Evolutionary conservation across 352 stramenopile genomes (phyloP).

Genomic region (Pythium scleroteichum): DNA sequence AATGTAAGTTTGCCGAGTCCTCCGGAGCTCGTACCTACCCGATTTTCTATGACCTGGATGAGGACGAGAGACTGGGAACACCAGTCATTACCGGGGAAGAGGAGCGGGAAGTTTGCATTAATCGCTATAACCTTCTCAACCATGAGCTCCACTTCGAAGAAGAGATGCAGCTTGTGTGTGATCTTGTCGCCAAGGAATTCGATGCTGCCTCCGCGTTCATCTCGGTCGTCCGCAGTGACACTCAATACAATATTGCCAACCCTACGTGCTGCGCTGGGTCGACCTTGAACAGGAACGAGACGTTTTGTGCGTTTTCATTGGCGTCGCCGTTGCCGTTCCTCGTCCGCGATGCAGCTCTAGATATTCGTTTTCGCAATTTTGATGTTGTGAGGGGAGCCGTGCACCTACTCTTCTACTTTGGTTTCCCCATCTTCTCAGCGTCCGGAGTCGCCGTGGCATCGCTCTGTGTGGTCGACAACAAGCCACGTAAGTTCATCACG

Average conservation of each 20-base stretch:
- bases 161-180: conserved; percentile 50
- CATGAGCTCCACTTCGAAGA: conserved; percentile 28
- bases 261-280: conserved; percentile 21
- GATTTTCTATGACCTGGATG: conserved; percentile 45
- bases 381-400: conserved; percentile 31
- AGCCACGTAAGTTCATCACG: conserved; percentile 47
- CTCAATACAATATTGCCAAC: conserved; percentile 28
- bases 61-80: conserved; percentile 30
- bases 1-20: conserved; percentile 48
- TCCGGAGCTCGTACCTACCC: conserved; percentile 44
- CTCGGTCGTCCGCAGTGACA: conserved; percentile 37
- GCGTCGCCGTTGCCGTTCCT: conserved; percentile 39
- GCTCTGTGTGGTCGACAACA: conserved; percentile 48
- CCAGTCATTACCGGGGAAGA: conserved; percentile 34
- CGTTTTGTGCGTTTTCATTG: conserved; percentile 44
- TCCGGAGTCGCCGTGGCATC: conserved; percentile 35
- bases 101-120: conserved; percentile 33
- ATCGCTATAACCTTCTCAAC: conserved; percentile 30
- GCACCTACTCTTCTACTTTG: conserved; percentile 46
- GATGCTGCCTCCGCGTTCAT: conserved; percentile 38
- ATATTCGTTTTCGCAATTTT: conserved; percentile 60
- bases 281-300: conserved; percentile 29
- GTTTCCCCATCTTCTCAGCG: conserved; percentile 37
- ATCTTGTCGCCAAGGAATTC: conserved; percentile 54
- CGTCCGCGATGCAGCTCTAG: conserved; percentile 42